Evolutionary conservation across 371 early-diverging fungal species (phyloP), one percentile per base, ranked within the genome.

Genomic region (Circinella minor): DNA sequence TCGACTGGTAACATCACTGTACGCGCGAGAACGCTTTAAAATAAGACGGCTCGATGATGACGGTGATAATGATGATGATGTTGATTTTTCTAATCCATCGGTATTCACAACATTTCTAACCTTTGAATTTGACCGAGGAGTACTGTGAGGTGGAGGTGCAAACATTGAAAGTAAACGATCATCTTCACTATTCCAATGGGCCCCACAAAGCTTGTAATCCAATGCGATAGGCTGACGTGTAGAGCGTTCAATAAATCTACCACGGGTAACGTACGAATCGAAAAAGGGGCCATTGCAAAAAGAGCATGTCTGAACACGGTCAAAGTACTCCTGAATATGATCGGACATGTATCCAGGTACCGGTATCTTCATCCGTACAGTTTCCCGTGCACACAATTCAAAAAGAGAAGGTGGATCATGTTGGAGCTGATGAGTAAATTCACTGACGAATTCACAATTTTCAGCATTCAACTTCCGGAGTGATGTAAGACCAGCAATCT

Each of bases 231-330:
- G 37, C 9, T 81, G 77, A 18, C 77, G 67, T 3, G 86, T 87
- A 20, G 81, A 81, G 59, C 91, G 88, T 66, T 90, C 90, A 38
- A 93, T 84, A 27, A 91, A 79, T 51, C 90, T 80, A 38, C 87
- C 82, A 4, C 94, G 85, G 13, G 77, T 81, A 14, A 86, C 84
- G 75, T 67, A 89, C 0, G 81, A 78, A n/a, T 94, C 91, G 78
- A 96, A 94, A 69, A 88, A 93, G 9, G 98, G 96, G 0, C 96
- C 96, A 18, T 82, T 82, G 74, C 98, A 98, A 77, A 91, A 94
- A 8, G 94, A 83, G 78, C 98, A 98, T 20, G 77, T 76, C 57
- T 90, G 81, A 3, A 86, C 89, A 15, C 83, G 81, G 15, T 81
- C 77, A n/a, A 96, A 73, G 73, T 93, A 94, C 37, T 86, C 79